A percentile compares a stretch with the other conserved stretches of the same genome.
Conservation (phyloP, 2,329 filamentous ascomycete genomes). For the Penicillium thymicola region DNA sequence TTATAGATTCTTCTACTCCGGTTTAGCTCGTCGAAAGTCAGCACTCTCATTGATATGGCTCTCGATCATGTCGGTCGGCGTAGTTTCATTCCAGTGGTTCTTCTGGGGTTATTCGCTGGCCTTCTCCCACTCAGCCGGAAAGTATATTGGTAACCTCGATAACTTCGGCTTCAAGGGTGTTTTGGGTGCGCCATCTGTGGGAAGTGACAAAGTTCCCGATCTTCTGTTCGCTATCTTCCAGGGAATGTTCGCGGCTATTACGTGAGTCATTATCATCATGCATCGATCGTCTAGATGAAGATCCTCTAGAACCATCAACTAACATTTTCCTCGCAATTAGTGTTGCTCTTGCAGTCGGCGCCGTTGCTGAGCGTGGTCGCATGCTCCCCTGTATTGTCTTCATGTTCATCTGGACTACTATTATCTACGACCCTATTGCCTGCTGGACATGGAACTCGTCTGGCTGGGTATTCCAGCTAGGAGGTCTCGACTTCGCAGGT, state of each 20-base stretch:
- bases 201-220: slow-evolving; percentile 70
- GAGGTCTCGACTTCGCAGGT: slow-evolving; percentile 83
- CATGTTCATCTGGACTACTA: slow-evolving; percentile 87
- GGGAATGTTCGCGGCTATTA: slow-evolving; percentile 65
- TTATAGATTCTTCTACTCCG: slow-evolving; percentile 82
- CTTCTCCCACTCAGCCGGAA: slow-evolving; percentile 73
- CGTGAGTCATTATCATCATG: slow-evolving; percentile 53
- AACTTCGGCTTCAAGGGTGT: slow-evolving; percentile 80
- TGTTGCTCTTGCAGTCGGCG: slow-evolving; percentile 78
- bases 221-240: slow-evolving; percentile 76
- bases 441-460: slow-evolving; percentile 91
- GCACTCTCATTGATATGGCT: slow-evolving; percentile 83
- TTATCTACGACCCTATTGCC: slow-evolving; percentile 89
- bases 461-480: slow-evolving; percentile 77
- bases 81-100: slow-evolving; percentile 90
- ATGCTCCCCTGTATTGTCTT: slow-evolving; percentile 87
- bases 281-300: neutral
- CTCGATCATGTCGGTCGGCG: slow-evolving; percentile 73
- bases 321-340: slow-evolving; percentile 39
- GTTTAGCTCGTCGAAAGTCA: slow-evolving; percentile 82
- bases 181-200: slow-evolving; percentile 71
- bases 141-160: slow-evolving; percentile 71
- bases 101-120: slow-evolving; percentile 88
- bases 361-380: slow-evolving; percentile 79
- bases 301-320: slow-evolving; percentile 26